A percentile compares a stretch with the other conserved stretches of the same genome.
Conservation (phyloP, 805 yeast genomes). For the Hanseniaspora vineae region DNA sequence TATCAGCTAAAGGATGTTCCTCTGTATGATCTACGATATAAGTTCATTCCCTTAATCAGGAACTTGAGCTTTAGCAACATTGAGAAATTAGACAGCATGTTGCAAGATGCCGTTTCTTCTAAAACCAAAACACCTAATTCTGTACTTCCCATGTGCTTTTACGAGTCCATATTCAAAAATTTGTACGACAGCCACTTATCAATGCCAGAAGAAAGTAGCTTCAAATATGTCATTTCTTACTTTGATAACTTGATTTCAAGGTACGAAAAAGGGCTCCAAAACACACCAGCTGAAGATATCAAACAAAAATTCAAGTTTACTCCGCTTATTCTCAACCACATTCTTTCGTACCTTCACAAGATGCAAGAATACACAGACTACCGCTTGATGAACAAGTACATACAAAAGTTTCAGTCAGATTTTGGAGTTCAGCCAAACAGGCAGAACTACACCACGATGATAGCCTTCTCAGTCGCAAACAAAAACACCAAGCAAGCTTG, state of each 20-base stretch:
- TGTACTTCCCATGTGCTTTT: slow-evolving; percentile 11
- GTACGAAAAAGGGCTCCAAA: slow-evolving; percentile 7
- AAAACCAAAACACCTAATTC: slow-evolving; percentile 6
- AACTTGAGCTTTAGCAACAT: slow-evolving; percentile 15
- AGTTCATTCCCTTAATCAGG: slow-evolving; percentile 6
- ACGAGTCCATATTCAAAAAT: slow-evolving; percentile 15
- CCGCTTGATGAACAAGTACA: slow-evolving; percentile 13
- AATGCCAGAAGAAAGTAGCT: not conserved
- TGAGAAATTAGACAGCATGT: slow-evolving; percentile 15
- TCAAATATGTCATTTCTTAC: slow-evolving; percentile 9
- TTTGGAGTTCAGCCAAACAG: slow-evolving; percentile 17
- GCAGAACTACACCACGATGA: slow-evolving; percentile 17
- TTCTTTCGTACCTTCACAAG: not conserved
- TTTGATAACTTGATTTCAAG: slow-evolving; percentile 14
- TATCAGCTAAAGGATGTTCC: slow-evolving; percentile 8
- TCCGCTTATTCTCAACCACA: not conserved
- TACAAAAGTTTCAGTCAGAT: slow-evolving; percentile 14
- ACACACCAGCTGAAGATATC: not conserved
- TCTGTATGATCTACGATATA: slow-evolving; percentile 1
- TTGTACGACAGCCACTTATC: slow-evolving; percentile 9
- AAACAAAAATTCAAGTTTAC: not conserved
- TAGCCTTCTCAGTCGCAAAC: slow-evolving; percentile 37
- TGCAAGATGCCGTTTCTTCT: slow-evolving; percentile 3
- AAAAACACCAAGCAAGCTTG: slow-evolving; percentile 35
- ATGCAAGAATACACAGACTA: not conserved